Percentiles rank a stretch among this genome's conserved stretches.
phyloP scores from a whole-genome alignment of 495 filamentous ascomycete species.

The Sphaerosporella brunnea region DNA sequence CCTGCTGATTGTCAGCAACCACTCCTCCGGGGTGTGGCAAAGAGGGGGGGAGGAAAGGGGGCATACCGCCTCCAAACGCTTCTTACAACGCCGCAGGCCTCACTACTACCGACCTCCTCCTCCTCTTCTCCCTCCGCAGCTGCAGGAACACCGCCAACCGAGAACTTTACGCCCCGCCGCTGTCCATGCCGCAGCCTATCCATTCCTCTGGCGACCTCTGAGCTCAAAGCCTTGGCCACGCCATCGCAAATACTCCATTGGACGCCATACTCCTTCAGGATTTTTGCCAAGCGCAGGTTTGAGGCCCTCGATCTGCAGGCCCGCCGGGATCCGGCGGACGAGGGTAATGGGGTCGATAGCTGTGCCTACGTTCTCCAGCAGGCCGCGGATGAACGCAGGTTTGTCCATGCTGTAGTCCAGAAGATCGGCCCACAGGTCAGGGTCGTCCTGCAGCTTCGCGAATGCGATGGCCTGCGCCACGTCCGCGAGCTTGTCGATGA shows the following conservation, averaged over 20 bases:
- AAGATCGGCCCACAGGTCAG: slow-evolving; percentile 84
- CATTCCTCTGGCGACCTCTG: slow-evolving; percentile 75
- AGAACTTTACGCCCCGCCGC: slow-evolving; percentile 71
- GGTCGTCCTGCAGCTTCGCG: slow-evolving; percentile 78
- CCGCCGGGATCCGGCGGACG: slow-evolving; percentile 76
- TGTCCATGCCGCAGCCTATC: slow-evolving; percentile 56
- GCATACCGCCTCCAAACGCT: slow-evolving; percentile 23
- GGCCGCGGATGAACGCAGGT: slow-evolving; percentile 75
- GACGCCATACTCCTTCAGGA: slow-evolving; percentile 85
- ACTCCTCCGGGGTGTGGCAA: background rate
- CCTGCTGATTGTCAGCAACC: slow-evolving; percentile 39
- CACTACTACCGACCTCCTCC: slow-evolving; percentile 21
- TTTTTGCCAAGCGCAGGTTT: slow-evolving; percentile 62
- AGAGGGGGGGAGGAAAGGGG: slow-evolving; percentile 41
- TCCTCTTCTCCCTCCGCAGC: too few species aligned
- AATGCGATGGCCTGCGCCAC: slow-evolving; percentile 85
- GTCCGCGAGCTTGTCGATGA: slow-evolving; percentile 73
- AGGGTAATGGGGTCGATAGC: slow-evolving; percentile 78
- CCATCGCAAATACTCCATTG: slow-evolving; percentile 80
- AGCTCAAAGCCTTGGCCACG: slow-evolving; percentile 66
- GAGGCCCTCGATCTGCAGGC: slow-evolving; percentile 76
- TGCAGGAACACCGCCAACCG: slow-evolving; percentile 33
- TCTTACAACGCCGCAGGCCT: slow-evolving; percentile 24
- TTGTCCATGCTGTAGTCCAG: slow-evolving; percentile 94
- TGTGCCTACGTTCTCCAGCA: slow-evolving; percentile 86